Conservation (phyloP, 805 yeast genomes). For the Clavispora santaluciae region DNA sequence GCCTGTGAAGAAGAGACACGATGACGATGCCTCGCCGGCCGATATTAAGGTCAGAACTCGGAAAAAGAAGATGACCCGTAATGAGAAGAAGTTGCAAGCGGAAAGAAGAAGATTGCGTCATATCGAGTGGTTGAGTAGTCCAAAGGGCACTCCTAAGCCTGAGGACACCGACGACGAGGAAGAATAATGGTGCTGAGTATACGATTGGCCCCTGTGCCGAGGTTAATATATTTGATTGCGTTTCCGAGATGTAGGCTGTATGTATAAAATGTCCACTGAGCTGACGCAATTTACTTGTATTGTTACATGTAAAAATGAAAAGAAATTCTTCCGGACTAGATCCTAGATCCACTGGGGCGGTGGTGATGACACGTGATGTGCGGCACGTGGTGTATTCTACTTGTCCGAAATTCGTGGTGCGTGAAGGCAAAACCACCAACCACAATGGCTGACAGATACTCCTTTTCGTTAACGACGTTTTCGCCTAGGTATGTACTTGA, state of each 20-base stretch:
- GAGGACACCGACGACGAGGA: slow-evolving; percentile 92
- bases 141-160: slow-evolving; percentile 97
- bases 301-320: too few species aligned
- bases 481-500: slow-evolving; percentile 75
- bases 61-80: slow-evolving; percentile 97
- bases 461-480: slow-evolving; percentile 94
- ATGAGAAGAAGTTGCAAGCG: slow-evolving; percentile 85
- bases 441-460: slow-evolving; percentile 94
- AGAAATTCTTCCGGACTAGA: too few species aligned
- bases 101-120: slow-evolving; percentile 93
- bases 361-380: neutral
- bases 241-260: too few species aligned
- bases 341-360: too few species aligned
- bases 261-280: too few species aligned
- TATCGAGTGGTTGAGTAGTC: slow-evolving; percentile 89
- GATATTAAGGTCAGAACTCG: slow-evolving; percentile 87
- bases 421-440: slow-evolving; percentile 7
- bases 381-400: slow-evolving; percentile 1
- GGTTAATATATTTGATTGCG: neutral
- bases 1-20: slow-evolving; percentile 42
- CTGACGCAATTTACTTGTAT: too few species aligned
- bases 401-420: slow-evolving; percentile 1
- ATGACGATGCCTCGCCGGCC: slow-evolving; percentile 89
- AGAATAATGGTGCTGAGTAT: slow-evolving; percentile 18
- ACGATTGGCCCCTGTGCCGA: too few species aligned